Conservation (phyloP, 257 asterid genomes). For the Gentiana macrophylla region DNA sequence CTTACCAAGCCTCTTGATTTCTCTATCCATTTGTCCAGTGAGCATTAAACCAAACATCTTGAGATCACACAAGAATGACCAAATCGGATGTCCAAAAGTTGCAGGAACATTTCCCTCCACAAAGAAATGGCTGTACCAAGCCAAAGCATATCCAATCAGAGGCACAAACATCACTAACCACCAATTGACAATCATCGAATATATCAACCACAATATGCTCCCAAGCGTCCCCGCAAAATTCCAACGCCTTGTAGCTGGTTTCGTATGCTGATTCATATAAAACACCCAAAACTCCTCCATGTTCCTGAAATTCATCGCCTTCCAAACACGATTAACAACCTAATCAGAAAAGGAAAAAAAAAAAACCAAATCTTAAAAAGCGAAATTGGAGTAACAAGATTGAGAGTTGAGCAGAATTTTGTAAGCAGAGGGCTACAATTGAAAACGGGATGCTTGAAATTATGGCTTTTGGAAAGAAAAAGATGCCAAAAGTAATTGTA, state of each 20-base stretch:
- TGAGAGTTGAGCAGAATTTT: too few relatives aligned
- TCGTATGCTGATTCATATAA: constrained; percentile 85
- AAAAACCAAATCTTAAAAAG: constrained; percentile 10
- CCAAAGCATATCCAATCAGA: too few relatives aligned
- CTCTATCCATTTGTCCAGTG: constrained; percentile 86
- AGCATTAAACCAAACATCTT: constrained; percentile 97
- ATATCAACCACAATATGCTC: constrained; percentile 63
- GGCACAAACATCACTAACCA: constrained; percentile 48
- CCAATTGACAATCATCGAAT: constrained; percentile 59
- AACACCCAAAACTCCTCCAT: constrained; percentile 97
- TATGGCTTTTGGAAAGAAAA: too few relatives aligned
- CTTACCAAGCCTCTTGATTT: constrained; percentile 98
- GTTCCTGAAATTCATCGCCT: constrained; percentile 68
- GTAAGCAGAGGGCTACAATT: too few relatives aligned
- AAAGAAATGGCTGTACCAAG: constrained; percentile 96
- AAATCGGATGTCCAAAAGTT: constrained; percentile 87
- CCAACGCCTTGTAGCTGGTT: constrained; percentile 84
- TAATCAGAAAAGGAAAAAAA: constrained; percentile 18
- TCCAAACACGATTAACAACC: constrained; percentile 15
- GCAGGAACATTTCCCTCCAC: constrained; percentile 90
- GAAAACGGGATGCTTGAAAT: too few relatives aligned
- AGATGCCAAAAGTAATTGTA: too few relatives aligned
- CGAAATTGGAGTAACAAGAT: too few relatives aligned
- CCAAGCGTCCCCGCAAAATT: constrained; percentile 81
- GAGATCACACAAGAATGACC: constrained; percentile 89